Evolutionary conservation across 345 rosid genomes (phyloP), one percentile per base, ranked within the genome.

Genomic region (Turritis glabra): DNA sequence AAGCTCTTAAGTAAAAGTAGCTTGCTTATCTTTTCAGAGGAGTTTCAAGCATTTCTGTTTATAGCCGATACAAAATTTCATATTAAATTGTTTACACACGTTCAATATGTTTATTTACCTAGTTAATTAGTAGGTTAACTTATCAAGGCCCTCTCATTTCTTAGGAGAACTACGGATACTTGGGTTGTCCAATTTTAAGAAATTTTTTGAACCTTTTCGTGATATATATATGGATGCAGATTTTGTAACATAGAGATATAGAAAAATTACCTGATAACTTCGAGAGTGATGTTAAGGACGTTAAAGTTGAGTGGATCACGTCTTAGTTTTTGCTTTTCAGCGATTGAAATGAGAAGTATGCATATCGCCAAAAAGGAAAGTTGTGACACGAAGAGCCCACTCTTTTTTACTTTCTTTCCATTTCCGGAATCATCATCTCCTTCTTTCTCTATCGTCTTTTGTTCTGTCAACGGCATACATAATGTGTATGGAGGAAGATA

Each of bases 401-500:
- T 54, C 43, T 19, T 43, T 26, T 5, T 52, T 17, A 19, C 33
- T 23, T 67, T 23, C n/a, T 55, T 69, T 56, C n/a, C 41, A 64
- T 64, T 75, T 41, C 12, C 3, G 1, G 68, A 46, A 70, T 33
- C 58, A 26, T 23, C 11, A 0, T 72, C 23, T 10, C 35, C 27
- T 1, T 72, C 68, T 38, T 43, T 77, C 9, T 4, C 22, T 0
- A 51, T 52, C 11, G 5, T 48, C 14, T 56, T 37, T 77, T 56
- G 37, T 10, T 71, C 47, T 1, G 44, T 70, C 46, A 64, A 71
- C 6, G 84, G 89, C 29, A 81, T 12, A 59, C 80, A 82, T 3
- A 82, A 60, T 56, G 89, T 79, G 41, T 84, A 86, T 2, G 96
- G 79, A 13, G 92, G 96, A 52, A 90, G 89, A 65, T 86, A 86